phyloP scores from a whole-genome alignment of 2,329 filamentous ascomycete species.

The Cercospora brassicicola region DNA sequence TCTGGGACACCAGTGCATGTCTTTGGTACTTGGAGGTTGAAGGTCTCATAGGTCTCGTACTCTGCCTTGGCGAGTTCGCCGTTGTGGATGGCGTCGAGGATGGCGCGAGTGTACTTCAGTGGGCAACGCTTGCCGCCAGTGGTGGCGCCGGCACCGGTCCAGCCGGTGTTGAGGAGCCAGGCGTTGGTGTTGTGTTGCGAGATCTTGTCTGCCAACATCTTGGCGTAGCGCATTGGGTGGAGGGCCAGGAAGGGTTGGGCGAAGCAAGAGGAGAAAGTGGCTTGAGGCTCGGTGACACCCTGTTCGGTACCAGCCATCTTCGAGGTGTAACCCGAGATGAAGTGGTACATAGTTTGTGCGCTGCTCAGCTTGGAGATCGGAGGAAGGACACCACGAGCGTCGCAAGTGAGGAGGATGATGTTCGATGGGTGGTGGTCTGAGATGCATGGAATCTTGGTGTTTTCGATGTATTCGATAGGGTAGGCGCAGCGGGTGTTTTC shows the following conservation, averaged over 20 bases:
- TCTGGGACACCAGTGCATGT: slow-evolving; percentile 82
- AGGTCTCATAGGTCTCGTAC: slow-evolving; percentile 93
- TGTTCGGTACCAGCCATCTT: slow-evolving; percentile 99
- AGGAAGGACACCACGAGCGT: slow-evolving; percentile 93
- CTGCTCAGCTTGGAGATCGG: slow-evolving; percentile 96
- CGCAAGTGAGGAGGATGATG: slow-evolving; percentile 97
- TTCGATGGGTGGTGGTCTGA: slow-evolving; percentile 86
- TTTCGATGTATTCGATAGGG: slow-evolving; percentile 97
- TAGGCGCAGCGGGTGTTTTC: slow-evolving; percentile 99
- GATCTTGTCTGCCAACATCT: slow-evolving; percentile 99
- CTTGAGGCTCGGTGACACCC: slow-evolving; percentile 93
- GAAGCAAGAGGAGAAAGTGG: slow-evolving; percentile 99
- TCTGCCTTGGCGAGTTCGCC: slow-evolving; percentile 90
- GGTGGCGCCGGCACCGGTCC: slow-evolving; percentile 87
- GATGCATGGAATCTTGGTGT: slow-evolving; percentile 97
- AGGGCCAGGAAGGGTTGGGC: slow-evolving; percentile 98
- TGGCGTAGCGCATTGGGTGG: slow-evolving; percentile 98
- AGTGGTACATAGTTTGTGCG: slow-evolving; percentile 99
- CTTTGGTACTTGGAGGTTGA: slow-evolving; percentile 96
- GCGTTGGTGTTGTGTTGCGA: slow-evolving; percentile 91
- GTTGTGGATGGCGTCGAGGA: slow-evolving; percentile 96
- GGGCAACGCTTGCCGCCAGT: slow-evolving; percentile 93
- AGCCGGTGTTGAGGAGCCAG: slow-evolving; percentile 98
- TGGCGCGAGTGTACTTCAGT: slow-evolving; percentile 97
- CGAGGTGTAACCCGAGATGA: slow-evolving; percentile 99